Percentiles rank a stretch among this genome's conserved stretches.
Evolutionary conservation across 2,329 filamentous ascomycete species (phyloP).

Genomic region (Parastagonospora nodorum): DNA sequence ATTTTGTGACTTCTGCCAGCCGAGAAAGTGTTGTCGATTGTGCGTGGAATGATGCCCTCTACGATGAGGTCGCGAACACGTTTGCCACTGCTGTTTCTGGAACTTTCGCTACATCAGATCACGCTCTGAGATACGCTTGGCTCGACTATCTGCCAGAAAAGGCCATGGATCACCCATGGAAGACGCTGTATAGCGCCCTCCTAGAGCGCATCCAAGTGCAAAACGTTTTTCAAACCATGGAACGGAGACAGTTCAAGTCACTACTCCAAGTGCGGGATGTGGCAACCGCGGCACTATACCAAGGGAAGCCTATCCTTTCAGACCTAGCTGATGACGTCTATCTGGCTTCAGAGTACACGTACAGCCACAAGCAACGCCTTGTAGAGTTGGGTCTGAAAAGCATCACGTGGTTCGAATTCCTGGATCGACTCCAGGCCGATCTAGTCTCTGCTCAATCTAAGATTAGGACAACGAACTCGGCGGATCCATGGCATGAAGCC

Average conservation of each 20-base stretch:
- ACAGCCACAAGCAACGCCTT: not conserved
- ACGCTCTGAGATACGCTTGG: constrained; percentile 22
- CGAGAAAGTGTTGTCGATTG: constrained; percentile 25
- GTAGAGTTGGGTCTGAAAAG: constrained; percentile 3
- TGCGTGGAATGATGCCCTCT: constrained; percentile 25
- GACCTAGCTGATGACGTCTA: constrained; percentile 19
- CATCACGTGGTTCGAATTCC: not conserved
- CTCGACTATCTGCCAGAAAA: constrained; percentile 19
- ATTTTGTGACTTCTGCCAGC: constrained; percentile 30
- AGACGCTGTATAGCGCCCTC: constrained; percentile 5
- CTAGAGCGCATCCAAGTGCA: too few species aligned
- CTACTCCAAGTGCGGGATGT: constrained; percentile 7
- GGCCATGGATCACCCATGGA: constrained; percentile 14
- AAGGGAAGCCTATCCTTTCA: constrained; percentile 11
- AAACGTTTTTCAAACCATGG: constrained; percentile 19
- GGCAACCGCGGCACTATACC: not conserved
- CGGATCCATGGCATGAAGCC: constrained; percentile 19
- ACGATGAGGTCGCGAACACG: constrained; percentile 10
- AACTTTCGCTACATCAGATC: constrained; percentile 10
- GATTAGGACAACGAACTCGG: constrained; percentile 1
- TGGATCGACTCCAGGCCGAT: constrained; percentile 14
- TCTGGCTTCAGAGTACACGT: constrained; percentile 16
- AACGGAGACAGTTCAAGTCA: constrained; percentile 8
- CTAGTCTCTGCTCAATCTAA: constrained; percentile 1
- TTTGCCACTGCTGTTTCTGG: constrained; percentile 6